Evolutionary conservation across 1,284 basidiomycete genomes (phyloP), one percentile per base, ranked within the genome.

Genomic region (Blastosporella zonata): DNA sequence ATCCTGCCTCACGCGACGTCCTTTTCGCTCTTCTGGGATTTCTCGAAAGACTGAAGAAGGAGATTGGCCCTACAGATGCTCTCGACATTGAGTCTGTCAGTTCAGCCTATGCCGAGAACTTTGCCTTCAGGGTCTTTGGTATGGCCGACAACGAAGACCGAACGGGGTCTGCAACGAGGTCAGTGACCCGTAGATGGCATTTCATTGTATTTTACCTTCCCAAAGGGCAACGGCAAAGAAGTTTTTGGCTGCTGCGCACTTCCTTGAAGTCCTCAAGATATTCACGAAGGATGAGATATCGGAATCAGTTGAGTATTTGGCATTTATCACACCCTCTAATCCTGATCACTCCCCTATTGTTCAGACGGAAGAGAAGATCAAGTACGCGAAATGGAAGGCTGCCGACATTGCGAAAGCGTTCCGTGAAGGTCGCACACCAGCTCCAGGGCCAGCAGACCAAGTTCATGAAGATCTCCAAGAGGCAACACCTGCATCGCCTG

Each of bases 331-430:
- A n/a, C 5, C 18, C 50, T 39, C 50, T 50, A 15, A 23, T 17
- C 3, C 41, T 56, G 28, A 55, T 43, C 3, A 12, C 12, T 3
- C 20, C n/a, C 55, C 35, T 27, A 20, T 40, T 20, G 13, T 35
- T 17, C 51, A 91, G 87, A 78, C 78, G 50, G 77, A 78, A 52
- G 85, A 85, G 54, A 95, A 93, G 68, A 80, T 92, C 44, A 84
- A 81, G 47, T 96, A 96, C 66, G 79, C 91, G 6, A 94, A 94
- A 68, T 95, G 93, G 93, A 94, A 93, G 65, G 93, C 93, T 25
- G 82, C 86, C 5, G 90, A 94, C 56, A 93, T 96, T 34, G 79
- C 86, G 15, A 94, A 90, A 65, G 90, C 93, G 1, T 79, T 91
- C 62, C 82, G 91, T n/a, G 91, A 94, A 65, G 91, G 90, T 9